phyloP scores from a whole-genome alignment of 2,329 filamentous ascomycete species.

The Venturia asperata region DNA sequence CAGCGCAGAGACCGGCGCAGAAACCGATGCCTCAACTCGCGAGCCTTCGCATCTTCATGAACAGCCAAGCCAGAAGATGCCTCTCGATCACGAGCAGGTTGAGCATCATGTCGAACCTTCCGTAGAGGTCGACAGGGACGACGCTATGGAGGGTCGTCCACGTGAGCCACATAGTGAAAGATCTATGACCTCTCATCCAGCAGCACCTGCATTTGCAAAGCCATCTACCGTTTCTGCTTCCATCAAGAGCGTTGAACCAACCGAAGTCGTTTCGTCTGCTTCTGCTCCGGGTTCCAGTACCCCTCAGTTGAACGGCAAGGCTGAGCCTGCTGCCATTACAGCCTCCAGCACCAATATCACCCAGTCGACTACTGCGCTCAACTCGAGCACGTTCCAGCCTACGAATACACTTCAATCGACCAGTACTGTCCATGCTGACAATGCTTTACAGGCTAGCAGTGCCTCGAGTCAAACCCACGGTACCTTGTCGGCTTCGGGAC shows the following conservation, averaged over 20 bases:
- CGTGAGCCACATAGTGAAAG: background rate
- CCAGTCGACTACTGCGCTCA: background rate
- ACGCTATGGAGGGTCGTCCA: background rate
- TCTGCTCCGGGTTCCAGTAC: background rate
- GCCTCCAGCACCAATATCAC: background rate
- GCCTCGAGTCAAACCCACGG: background rate
- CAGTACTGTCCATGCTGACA: background rate
- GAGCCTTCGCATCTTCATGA: background rate
- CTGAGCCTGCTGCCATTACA: background rate
- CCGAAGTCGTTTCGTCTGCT: background rate
- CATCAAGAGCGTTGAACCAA: background rate
- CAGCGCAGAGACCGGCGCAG: background rate
- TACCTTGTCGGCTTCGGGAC: background rate
- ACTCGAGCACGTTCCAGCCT: background rate
- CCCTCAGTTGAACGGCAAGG: background rate
- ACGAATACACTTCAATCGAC: background rate
- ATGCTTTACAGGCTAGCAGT: background rate
- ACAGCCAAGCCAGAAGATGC: background rate
- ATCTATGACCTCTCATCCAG: background rate
- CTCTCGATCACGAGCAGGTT: background rate
- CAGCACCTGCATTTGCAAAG: background rate
- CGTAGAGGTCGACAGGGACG: background rate
- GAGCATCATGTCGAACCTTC: conserved; percentile 1
- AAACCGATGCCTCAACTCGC: background rate
- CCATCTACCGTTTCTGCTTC: background rate